Percentiles rank a stretch among this genome's conserved stretches.
phyloP scores from a whole-genome alignment of 805 yeast species.

The Ogataea thermomethanolica region DNA sequence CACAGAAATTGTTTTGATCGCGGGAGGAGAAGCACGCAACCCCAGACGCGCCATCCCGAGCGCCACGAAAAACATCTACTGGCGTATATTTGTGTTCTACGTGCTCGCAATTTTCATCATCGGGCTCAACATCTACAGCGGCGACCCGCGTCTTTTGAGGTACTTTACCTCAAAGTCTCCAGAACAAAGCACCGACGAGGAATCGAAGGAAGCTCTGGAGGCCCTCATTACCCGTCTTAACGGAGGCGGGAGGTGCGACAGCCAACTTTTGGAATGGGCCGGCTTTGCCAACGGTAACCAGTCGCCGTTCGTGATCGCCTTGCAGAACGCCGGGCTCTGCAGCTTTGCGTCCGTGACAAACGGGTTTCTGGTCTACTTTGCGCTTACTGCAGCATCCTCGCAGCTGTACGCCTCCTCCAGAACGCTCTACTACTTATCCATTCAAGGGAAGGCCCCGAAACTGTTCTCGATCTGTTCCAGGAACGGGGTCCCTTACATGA shows the following conservation, averaged over 20 bases:
- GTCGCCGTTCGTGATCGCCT: conserved; percentile 56
- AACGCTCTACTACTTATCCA: conserved; percentile 51
- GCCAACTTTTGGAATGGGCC: conserved; percentile 29
- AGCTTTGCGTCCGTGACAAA: conserved; percentile 48
- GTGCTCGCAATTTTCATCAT: conserved; percentile 64
- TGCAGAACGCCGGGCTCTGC: conserved; percentile 50
- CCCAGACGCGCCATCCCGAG: conserved; percentile 75
- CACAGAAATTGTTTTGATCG: conserved; percentile 76
- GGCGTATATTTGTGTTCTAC: conserved; percentile 64
- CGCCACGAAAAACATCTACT: conserved; percentile 72
- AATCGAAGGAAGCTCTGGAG: conserved; percentile 7
- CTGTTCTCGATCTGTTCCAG: conserved; percentile 56
- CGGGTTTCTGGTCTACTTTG: conserved; percentile 51
- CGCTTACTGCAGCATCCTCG: conserved; percentile 54
- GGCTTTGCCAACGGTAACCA: conserved; percentile 45
- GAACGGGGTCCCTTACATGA: conserved; percentile 67
- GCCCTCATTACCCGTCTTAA: conserved; percentile 22
- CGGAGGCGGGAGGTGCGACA: conserved; percentile 29
- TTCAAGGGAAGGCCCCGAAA: conserved; percentile 58
- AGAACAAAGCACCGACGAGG: conserved; percentile 10
- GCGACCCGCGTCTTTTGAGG: conserved; percentile 68
- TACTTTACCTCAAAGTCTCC: conserved; percentile 41
- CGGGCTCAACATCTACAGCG: conserved; percentile 70
- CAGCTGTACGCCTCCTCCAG: conserved; percentile 61
- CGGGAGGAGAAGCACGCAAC: conserved; percentile 82